phyloP scores from a whole-genome alignment of 257 asterid genomes.

The Solanum appendiculatum region DNA sequence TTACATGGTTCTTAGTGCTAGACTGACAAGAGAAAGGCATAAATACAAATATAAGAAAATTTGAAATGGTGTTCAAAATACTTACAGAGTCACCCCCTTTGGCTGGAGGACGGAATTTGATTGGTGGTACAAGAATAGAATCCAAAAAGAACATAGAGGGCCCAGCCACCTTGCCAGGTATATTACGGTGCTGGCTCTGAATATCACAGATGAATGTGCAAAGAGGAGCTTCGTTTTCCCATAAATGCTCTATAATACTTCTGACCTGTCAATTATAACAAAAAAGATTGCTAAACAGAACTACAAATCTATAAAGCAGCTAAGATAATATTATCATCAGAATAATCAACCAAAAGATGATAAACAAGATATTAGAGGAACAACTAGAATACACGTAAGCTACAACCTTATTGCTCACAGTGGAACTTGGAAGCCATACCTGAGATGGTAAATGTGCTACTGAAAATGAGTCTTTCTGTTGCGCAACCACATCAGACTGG shows the following conservation, averaged over 20 bases:
- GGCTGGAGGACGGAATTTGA: constrained; percentile 85
- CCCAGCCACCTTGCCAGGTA: constrained; percentile 27
- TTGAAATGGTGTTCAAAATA: constrained; percentile 1
- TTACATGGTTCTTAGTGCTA: background rate
- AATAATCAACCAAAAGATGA: background rate
- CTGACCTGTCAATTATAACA: constrained; percentile 49
- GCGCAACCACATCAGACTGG: constrained; percentile 18
- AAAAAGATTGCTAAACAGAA: background rate
- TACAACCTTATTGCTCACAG: background rate
- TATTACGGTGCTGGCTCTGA: constrained; percentile 36
- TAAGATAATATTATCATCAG: background rate
- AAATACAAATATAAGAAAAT: background rate
- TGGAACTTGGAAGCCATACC: constrained; percentile 29
- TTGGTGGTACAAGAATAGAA: constrained; percentile 68
- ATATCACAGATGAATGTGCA: constrained; percentile 69
- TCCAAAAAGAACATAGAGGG: constrained; percentile 72
- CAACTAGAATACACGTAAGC: background rate
- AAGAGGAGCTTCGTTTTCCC: constrained; percentile 80
- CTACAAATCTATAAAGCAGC: background rate
- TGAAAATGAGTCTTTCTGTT: constrained; percentile 17
- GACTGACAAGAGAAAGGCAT: background rate
- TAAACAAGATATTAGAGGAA: background rate
- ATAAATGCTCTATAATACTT: constrained; percentile 49
- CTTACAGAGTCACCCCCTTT: constrained; percentile 86
- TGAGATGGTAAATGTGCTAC: constrained; percentile 78